Evolutionary conservation across 78 protist genomes (phyloP).

Genomic region (Dictyostelium brefeldianum): DNA sequence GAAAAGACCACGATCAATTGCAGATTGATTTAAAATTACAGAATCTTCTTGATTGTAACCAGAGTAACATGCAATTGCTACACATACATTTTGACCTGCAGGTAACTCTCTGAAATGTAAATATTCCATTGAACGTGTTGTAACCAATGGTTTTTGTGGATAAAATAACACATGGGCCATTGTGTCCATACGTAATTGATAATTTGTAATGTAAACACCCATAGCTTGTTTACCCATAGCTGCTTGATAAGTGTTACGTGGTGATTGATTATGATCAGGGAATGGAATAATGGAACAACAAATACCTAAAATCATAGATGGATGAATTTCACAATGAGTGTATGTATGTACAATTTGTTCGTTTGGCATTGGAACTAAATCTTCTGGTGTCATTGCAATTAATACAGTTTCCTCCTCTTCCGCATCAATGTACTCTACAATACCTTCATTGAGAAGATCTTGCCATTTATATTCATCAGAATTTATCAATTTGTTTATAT

Average conservation of each 20-base stretch:
- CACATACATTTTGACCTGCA: constrained; percentile 98
- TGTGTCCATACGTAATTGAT: constrained; percentile 99
- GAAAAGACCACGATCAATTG: constrained; percentile 98
- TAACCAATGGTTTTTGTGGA: constrained; percentile 97
- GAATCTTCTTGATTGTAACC: constrained; percentile 99
- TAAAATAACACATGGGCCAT: constrained; percentile 94
- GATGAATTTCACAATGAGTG: constrained; percentile 99
- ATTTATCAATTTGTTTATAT: constrained; percentile 88
- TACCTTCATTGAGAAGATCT: constrained; percentile 89
- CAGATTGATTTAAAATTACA: constrained; percentile 96
- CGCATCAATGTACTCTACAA: constrained; percentile 97
- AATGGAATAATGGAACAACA: constrained; percentile 97
- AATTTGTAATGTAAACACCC: constrained; percentile 97
- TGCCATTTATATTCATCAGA: constrained; percentile 84
- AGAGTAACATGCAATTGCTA: constrained; percentile 98
- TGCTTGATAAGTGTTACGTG: constrained; percentile 99
- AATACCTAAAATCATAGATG: constrained; percentile 98
- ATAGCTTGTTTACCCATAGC: constrained; percentile 99
- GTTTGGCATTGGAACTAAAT: constrained; percentile 69
- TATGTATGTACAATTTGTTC: constrained; percentile 68
- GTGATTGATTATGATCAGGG: constrained; percentile 99
- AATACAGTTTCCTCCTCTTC: constrained; percentile 96
- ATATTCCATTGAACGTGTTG: constrained; percentile 95
- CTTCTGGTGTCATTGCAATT: constrained; percentile 88
- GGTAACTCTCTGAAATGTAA: constrained; percentile 85